Percentiles rank a stretch among this genome's conserved stretches.
These are phyloP conservation scores for Sporothrix globosa DNA, from an alignment of 2,329 filamentous ascomycete genomes.

Conservation along the genomic window DNA sequence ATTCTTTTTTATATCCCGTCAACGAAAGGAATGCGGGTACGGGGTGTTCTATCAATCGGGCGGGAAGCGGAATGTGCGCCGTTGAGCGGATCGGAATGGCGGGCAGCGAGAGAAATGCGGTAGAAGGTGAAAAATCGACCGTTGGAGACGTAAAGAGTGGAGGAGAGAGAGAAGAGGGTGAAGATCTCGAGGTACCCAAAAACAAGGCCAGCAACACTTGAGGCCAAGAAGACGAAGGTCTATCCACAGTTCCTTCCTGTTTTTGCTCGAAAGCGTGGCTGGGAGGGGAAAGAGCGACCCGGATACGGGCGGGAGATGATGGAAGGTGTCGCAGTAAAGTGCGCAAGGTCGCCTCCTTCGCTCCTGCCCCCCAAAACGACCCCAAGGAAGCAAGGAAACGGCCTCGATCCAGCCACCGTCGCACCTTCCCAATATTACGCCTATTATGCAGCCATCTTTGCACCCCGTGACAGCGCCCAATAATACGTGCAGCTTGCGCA, in stretches of 20 bases:
- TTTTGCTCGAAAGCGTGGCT: conserved; percentile 15
- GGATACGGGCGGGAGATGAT: conserved; percentile 19
- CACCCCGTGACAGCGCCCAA: neutral
- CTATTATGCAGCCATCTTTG: conserved; percentile 7
- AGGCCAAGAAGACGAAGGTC: conserved; percentile 19
- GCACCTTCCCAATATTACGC: conserved; percentile 14
- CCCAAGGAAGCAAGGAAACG: neutral
- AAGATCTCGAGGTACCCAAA: neutral
- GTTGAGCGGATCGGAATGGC: conserved; percentile 18
- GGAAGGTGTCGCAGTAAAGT: neutral
- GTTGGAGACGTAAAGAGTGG: neutral
- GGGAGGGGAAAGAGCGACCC: conserved; percentile 24
- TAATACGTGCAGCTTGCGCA: conserved; percentile 13
- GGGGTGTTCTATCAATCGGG: conserved; percentile 9
- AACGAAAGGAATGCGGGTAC: conserved; percentile 23
- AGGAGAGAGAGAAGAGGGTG: neutral
- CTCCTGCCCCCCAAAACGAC: conserved; percentile 15
- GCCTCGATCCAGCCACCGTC: conserved; percentile 6
- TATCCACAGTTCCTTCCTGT: conserved; percentile 3
- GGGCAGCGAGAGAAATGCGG: neutral
- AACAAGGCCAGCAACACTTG: neutral
- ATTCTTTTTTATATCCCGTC: neutral
- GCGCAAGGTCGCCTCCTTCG: neutral
- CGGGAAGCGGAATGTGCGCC: conserved; percentile 22
- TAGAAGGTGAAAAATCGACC: neutral